phyloP scores from a whole-genome alignment of 495 filamentous ascomycete genomes.

The Penicillium turbatum region DNA sequence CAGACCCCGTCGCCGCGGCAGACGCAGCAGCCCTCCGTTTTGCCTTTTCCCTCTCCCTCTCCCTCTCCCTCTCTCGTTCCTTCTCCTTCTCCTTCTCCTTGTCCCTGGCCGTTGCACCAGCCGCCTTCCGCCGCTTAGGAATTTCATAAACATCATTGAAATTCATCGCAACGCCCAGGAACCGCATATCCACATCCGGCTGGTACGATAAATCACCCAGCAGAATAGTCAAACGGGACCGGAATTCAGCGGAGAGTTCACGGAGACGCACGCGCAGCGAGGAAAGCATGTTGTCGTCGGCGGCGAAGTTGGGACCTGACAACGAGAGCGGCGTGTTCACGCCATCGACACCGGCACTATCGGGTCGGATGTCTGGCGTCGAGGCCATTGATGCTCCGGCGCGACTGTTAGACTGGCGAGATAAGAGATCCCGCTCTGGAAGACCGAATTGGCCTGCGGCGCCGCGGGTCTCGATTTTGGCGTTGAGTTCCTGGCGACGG shows the following conservation, averaged over 20 bases:
- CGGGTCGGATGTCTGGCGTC: slow-evolving; percentile 29
- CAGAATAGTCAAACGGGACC: slow-evolving; percentile 67
- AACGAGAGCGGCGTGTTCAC: slow-evolving; percentile 33
- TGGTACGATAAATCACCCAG: slow-evolving; percentile 89
- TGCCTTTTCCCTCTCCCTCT: slow-evolving; percentile 21
- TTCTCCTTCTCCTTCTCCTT: slow-evolving; percentile 31
- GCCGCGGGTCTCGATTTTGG: slow-evolving; percentile 63
- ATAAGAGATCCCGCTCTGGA: slow-evolving; percentile 49
- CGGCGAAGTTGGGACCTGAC: slow-evolving; percentile 29
- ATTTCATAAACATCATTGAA: slow-evolving; percentile 96
- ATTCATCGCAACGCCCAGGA: slow-evolving; percentile 95
- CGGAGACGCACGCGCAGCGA: slow-evolving; percentile 67
- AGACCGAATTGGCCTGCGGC: slow-evolving; percentile 60
- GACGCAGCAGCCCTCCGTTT: slow-evolving; percentile 28
- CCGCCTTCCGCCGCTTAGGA: slow-evolving; percentile 51
- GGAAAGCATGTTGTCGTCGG: slow-evolving; percentile 66
- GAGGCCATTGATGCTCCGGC: slow-evolving; percentile 25
- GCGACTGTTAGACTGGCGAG: slow-evolving; percentile 24
- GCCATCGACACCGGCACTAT: slow-evolving; percentile 26
- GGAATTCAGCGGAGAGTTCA: slow-evolving; percentile 69
- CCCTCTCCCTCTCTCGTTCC: neutral
- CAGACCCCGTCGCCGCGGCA: slow-evolving; percentile 11
- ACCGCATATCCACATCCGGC: slow-evolving; percentile 91
- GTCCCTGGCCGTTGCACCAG: slow-evolving; percentile 28
- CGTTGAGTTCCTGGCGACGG: slow-evolving; percentile 75